A percentile compares a stretch with the other conserved stretches of the same genome.
These are phyloP conservation scores for Ocimum tenuiflorum DNA, from an alignment of 257 asterid genomes.

Conservation along the genomic window DNA sequence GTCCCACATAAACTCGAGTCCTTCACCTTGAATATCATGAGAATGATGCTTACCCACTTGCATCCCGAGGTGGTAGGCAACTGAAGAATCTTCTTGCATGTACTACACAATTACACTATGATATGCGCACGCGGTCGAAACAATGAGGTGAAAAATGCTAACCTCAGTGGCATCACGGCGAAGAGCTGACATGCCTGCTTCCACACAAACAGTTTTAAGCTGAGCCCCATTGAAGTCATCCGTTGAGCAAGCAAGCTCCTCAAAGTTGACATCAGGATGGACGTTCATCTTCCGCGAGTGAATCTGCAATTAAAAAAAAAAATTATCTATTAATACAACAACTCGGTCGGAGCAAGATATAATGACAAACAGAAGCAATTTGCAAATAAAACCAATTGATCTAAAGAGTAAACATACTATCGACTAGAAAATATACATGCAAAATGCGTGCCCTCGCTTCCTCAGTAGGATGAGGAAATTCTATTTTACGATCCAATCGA, in stretches of 20 bases:
- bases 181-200: constrained; percentile 97
- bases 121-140: background rate
- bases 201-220: constrained; percentile 92
- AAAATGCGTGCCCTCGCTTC: constrained; percentile 82
- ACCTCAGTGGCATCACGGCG: constrained; percentile 99
- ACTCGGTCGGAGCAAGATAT: too few species aligned
- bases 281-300: constrained; percentile 98
- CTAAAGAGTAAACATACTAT: background rate
- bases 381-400: background rate
- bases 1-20: too few species aligned
- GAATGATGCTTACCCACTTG: too few species aligned
- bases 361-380: background rate
- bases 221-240: constrained; percentile 98
- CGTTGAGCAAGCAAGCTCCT: constrained; percentile 96
- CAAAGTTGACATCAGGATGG: constrained; percentile 90
- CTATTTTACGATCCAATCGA: constrained; percentile 93
- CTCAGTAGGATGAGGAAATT: constrained; percentile 94
- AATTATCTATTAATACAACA: too few species aligned
- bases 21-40: too few species aligned
- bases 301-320: constrained; percentile 42
- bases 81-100: too few species aligned
- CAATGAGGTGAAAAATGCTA: background rate
- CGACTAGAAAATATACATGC: constrained; percentile 40
- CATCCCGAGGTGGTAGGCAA: too few species aligned
- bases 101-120: background rate